Base-by-base conservation (phyloP, 2,329 filamentous ascomycete species). In the Talaromyces piceae region DNA sequence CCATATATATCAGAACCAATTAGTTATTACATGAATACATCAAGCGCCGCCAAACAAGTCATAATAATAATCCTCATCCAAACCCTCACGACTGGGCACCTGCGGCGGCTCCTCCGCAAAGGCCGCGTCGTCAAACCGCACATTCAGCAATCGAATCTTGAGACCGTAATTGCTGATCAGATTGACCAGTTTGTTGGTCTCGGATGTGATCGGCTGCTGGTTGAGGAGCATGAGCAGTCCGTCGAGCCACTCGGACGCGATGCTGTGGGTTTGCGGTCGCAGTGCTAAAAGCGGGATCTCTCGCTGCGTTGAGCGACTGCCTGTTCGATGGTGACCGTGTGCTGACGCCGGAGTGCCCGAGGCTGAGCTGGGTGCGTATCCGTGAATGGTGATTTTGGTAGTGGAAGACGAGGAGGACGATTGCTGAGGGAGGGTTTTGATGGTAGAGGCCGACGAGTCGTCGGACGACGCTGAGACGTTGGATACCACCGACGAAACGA, bases 161-260 rank as follows among this genome's bases (percentile, higher is more conserved):
- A 97, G 74, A 4, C 93, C 91, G 65, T 95, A 97, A 59, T 94
- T 87, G 63, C 84, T 83, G 54, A 97, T 87, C 61, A 96, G 74
- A 50, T 84, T 83, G 49, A 96, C 85, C 55, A 97, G 74, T 68
- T 93, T 94, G 65, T 86, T 91, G 30, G 93, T 97, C 71, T 97
- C 91, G 2, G 90, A 82, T n/a, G 93, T 98, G 65, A 98, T 96
- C 18, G 93, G 93, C 53, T 91, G 83, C 69, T 98, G 93, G 64
- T 94, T 90, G 22, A 98, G 78, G 50, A 98, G 77, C 90, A 98
- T 95, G 51, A 97, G 77, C 57, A 98, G 73, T 1, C 93, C 93
- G 66, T 98, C 93, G 4, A 98, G 78, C 93, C 93, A 98, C 70
- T 98, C 93, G 0, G 90, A 94, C 8, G 93, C 93, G 45, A 93